Evolutionary conservation across 164 flowering plant species (phyloP).

Genomic region (Vitis rupestris): DNA sequence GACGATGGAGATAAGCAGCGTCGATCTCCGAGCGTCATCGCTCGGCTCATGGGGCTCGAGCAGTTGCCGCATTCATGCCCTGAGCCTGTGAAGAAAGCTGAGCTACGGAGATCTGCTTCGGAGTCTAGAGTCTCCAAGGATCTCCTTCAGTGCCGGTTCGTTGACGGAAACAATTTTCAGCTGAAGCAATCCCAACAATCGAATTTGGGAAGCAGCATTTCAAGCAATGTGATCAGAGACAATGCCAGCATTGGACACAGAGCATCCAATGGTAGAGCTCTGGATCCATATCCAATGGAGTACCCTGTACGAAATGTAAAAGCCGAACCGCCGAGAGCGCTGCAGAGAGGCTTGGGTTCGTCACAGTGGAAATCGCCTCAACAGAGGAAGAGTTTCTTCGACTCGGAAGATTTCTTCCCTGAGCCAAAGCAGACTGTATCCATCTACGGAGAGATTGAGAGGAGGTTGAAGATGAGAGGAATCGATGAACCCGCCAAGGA

Average conservation of each 20-base stretch:
- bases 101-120: constrained; percentile 88
- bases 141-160: constrained; percentile 34
- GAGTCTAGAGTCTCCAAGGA: constrained; percentile 77
- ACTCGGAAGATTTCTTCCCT: constrained; percentile 80
- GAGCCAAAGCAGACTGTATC: constrained; percentile 59
- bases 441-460: constrained; percentile 69
- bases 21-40: constrained; percentile 79
- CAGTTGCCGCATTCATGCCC: constrained; percentile 38
- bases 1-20: constrained; percentile 46
- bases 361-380: constrained; percentile 26
- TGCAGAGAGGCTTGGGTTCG: constrained; percentile 18
- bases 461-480: constrained; percentile 70
- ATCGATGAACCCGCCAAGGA: constrained; percentile 75
- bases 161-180: constrained; percentile 36
- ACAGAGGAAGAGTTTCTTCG: constrained; percentile 64
- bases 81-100: constrained; percentile 39
- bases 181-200: constrained; percentile 16
- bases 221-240: constrained; percentile 15
- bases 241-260: constrained; percentile 13
- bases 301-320: constrained; percentile 12
- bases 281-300: constrained; percentile 14
- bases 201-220: constrained; percentile 6
- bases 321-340: constrained; percentile 23
- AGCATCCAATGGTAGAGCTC: constrained; percentile 6
- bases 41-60: constrained; percentile 81